phyloP scores from a whole-genome alignment of 2,329 filamentous ascomycete genomes.

The Dothistroma septosporum region DNA sequence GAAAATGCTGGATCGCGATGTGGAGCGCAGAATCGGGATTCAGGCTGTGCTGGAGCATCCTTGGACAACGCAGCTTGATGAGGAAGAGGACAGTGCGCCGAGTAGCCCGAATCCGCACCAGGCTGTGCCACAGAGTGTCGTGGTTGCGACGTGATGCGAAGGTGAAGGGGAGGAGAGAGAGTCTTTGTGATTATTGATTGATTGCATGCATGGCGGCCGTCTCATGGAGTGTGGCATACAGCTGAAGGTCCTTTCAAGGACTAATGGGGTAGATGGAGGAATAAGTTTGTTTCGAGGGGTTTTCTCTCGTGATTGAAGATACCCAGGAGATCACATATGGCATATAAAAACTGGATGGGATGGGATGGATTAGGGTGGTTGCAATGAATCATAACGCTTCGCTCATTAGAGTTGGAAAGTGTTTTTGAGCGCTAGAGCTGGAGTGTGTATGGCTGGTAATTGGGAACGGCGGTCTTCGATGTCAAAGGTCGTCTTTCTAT shows the following conservation, averaged over 20 bases:
- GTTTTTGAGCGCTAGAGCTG: neutral
- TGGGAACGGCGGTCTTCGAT: neutral
- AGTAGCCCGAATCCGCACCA: neutral
- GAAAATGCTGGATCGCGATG: constrained; percentile 87
- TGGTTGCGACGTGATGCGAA: neutral
- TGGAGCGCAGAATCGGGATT: constrained; percentile 78
- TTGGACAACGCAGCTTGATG: constrained; percentile 57
- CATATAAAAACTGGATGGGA: neutral
- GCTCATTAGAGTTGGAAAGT: neutral
- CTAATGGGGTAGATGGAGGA: neutral
- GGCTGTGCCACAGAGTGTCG: neutral
- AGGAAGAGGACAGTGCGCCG: constrained; percentile 35
- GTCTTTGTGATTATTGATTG: neutral
- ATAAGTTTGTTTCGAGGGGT: neutral
- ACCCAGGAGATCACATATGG: constrained; percentile 1
- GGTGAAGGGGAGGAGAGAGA: neutral
- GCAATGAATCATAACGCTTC: neutral
- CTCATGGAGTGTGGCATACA: neutral
- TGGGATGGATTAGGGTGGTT: neutral
- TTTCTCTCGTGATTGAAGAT: neutral
- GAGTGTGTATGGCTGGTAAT: neutral
- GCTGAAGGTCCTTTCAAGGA: neutral
- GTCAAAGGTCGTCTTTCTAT: no score
- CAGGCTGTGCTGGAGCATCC: constrained; percentile 80
- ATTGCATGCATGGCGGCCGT: neutral